Percentiles rank a stretch among this genome's conserved stretches.
phyloP scores from a whole-genome alignment of 1,139 yeast species.

The Magnusiomyces fungicola region DNA sequence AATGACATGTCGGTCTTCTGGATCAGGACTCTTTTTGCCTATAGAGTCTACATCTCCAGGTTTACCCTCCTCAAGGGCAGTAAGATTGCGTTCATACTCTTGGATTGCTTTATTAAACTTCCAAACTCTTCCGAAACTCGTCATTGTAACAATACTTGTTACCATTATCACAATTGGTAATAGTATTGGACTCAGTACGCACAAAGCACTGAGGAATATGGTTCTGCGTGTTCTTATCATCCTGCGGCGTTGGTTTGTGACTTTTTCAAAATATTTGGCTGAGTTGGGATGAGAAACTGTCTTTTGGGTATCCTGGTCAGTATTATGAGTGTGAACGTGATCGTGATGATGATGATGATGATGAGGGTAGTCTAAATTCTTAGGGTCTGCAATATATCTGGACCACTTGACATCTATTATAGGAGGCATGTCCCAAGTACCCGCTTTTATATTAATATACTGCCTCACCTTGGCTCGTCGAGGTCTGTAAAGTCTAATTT shows the following conservation, averaged over 20 bases:
- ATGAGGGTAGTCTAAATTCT: neutral
- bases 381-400: conserved; percentile 4
- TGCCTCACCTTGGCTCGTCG: neutral
- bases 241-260: neutral
- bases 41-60: neutral
- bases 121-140: neutral
- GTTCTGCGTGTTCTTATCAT: neutral
- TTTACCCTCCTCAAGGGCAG: neutral
- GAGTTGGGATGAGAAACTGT: neutral
- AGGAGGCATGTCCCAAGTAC: neutral
- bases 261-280: neutral
- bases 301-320: neutral
- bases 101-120: neutral
- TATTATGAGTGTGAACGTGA: neutral
- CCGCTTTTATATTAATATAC: neutral
- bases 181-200: neutral
- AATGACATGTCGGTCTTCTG: neutral
- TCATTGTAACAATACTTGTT: neutral
- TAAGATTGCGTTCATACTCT: neutral
- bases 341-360: neutral
- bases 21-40: neutral
- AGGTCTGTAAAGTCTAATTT: neutral
- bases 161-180: neutral
- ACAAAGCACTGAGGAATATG: too few species aligned
- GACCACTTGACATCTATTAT: conserved; percentile 2